phyloP scores from a whole-genome alignment of 345 rosid species.

The Citrus australasica region DNA sequence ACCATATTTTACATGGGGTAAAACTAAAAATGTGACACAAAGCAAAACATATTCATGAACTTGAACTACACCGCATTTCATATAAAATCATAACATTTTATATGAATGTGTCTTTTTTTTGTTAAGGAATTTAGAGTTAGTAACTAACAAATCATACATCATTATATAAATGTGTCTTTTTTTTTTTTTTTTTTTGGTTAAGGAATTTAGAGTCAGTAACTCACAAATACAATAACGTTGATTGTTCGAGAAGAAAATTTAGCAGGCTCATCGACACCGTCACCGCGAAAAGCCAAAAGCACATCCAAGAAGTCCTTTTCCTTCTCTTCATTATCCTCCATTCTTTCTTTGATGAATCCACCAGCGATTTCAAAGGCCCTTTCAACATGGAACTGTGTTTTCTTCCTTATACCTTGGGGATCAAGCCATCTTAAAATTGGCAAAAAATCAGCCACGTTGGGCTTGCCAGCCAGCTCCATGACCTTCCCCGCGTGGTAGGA shows the following conservation, averaged over 20 bases:
- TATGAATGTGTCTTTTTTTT: no score
- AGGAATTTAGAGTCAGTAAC: constrained; percentile 3
- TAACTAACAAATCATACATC: constrained; percentile 39
- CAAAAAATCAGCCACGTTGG: constrained; percentile 73
- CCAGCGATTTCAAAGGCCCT: constrained; percentile 58
- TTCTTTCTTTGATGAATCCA: constrained; percentile 57
- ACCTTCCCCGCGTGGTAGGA: constrained; percentile 67
- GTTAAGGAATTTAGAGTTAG: no score
- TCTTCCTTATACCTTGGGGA: constrained; percentile 70
- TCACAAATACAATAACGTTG: constrained; percentile 71
- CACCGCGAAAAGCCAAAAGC: constrained; percentile 73
- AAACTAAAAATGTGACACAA: no score
- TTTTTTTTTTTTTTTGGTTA: no score
- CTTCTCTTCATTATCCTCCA: constrained; percentile 20
- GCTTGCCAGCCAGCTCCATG: constrained; percentile 76
- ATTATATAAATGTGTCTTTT: no score
- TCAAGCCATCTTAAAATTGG: constrained; percentile 61
- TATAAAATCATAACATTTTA: no score
- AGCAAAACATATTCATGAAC: no score
- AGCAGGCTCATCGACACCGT: constrained; percentile 36
- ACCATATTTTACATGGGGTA: no score
- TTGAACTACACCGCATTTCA: no score
- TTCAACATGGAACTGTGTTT: constrained; percentile 59
- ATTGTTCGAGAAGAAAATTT: constrained; percentile 54
- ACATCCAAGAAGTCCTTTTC: constrained; percentile 71